Base-by-base conservation (phyloP, 495 filamentous ascomycete species). In the Chaetomium fimeti region DNA sequence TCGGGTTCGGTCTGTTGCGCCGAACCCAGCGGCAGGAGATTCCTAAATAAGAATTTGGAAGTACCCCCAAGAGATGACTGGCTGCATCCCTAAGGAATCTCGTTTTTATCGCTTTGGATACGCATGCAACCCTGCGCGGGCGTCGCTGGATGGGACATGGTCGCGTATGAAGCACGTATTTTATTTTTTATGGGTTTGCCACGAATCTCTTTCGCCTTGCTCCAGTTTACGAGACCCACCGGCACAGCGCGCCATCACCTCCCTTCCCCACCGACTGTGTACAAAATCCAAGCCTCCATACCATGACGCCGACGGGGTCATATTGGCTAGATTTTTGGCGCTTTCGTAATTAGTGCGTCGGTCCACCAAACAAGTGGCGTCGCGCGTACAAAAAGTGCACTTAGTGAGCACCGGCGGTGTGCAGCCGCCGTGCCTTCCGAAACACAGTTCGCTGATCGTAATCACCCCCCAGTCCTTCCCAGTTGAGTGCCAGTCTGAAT, bases 401-500 rank as follows among this genome's bases (percentile, higher is more conserved):
- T 40, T 20, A 56, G 53, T 56, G 53, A 56, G 53, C 53, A 56
- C 53, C n/a, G 24, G 48, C 48, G 47, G 58, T 60, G 43, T 52
- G 58, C 29, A n/a, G 2, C 59, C 59, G 24, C 22, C 29, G 22
- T 25, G 29, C 20, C 32, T 42, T 61, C 47, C 59, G 59, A 61
- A 61, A 61, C 59, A 61, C 7, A 52, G 28, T 12, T 16, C 8
- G 59, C 28, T 61, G 59, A 61, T 61, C 59, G 32, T 43, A 40
- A 61, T 61, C 59, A 60, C 27, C 57, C 32, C 57, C 12, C 45
- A 47, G n/a, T 47, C 43, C 1, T 18, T 47, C 29, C 57, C 16
- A n/a, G n/a, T n/a, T n/a, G n/a, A 3, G 9, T 18, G 13, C 13
- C 13, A 47, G 32, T 36, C 32, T 48, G 24, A 43, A 18, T 51